Conservation (phyloP, 768 basidiomycete genomes). For the Lanmaoa pseudosensibilis region DNA sequence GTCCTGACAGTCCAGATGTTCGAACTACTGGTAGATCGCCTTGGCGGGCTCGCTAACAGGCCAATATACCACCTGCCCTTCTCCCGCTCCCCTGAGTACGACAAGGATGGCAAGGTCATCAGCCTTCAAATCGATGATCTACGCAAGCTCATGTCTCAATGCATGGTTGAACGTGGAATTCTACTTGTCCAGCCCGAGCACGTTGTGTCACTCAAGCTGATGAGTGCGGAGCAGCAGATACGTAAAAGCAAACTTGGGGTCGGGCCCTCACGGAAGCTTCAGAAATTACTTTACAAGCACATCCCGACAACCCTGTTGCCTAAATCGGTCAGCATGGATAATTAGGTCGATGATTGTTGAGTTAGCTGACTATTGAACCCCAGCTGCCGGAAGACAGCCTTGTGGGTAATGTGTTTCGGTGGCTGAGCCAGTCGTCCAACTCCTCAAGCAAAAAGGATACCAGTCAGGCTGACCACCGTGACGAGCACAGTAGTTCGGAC, state of each 20-base stretch:
- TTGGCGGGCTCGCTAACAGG: constrained; percentile 44
- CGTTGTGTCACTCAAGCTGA: constrained; percentile 46
- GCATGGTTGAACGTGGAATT: constrained; percentile 38
- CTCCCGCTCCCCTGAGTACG: constrained; percentile 35
- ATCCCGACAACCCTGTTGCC: background rate
- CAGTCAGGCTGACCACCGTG: rapidly evolving
- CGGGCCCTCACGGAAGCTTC: constrained; percentile 13
- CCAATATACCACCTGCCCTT: constrained; percentile 50
- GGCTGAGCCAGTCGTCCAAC: background rate
- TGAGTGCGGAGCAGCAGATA: constrained; percentile 38
- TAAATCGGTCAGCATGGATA: background rate
- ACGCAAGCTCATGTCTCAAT: constrained; percentile 35
- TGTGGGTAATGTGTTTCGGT: background rate
- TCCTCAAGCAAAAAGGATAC: too few relatives aligned
- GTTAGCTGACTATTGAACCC: background rate
- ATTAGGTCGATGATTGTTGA: background rate
- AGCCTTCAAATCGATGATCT: constrained; percentile 21
- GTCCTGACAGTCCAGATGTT: constrained; percentile 45
- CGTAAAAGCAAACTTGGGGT: background rate
- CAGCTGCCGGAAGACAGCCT: background rate
- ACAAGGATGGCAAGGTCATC: background rate
- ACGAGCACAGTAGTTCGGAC: background rate
- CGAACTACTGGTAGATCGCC: constrained; percentile 38
- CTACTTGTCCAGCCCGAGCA: constrained; percentile 51
- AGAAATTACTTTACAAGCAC: background rate